These are phyloP conservation scores for Agaricus subrufescens DNA, from an alignment of 768 basidiomycete species.

Conservation along the genomic window DNA sequence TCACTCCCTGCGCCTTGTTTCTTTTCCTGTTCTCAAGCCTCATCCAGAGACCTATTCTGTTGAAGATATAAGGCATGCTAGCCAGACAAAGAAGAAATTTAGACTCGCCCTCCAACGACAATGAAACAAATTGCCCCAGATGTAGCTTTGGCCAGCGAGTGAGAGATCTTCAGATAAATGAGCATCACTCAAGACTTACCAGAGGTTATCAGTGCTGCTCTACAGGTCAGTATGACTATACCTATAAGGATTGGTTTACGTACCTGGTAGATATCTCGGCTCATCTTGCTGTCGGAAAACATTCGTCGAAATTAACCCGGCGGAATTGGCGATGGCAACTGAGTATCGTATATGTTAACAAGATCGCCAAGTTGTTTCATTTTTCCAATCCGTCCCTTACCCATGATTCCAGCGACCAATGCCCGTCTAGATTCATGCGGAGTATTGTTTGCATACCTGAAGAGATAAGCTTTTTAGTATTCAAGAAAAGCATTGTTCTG, in stretches of 20 bases:
- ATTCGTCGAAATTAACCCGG: conserved; percentile 48
- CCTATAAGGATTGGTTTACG: neutral
- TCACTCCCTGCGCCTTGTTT: conserved; percentile 35
- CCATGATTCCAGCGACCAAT: conserved; percentile 48
- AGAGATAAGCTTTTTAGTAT: neutral
- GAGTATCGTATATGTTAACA: neutral
- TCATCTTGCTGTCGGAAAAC: conserved; percentile 47
- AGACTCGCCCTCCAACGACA: conserved; percentile 31
- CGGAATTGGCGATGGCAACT: conserved; percentile 45
- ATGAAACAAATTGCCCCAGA: conserved; percentile 44
- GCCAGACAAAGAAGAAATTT: neutral
- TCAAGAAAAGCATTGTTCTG: neutral
- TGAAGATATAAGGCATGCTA: conserved; percentile 4
- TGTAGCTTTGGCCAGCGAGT: conserved; percentile 25
- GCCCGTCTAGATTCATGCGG: conserved; percentile 44
- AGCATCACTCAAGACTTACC: conserved; percentile 22
- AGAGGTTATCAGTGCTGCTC: conserved; percentile 37
- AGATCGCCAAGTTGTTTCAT: neutral
- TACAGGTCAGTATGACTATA: neutral
- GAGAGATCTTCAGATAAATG: neutral
- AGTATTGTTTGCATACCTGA: conserved; percentile 43
- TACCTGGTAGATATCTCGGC: conserved; percentile 43
- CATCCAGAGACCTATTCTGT: conserved; percentile 44
- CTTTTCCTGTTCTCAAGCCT: conserved; percentile 40
- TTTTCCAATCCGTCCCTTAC: conserved; percentile 18